These are phyloP conservation scores for Trifolium repens DNA, from an alignment of 306 rosid genomes.

Conservation along the genomic window DNA sequence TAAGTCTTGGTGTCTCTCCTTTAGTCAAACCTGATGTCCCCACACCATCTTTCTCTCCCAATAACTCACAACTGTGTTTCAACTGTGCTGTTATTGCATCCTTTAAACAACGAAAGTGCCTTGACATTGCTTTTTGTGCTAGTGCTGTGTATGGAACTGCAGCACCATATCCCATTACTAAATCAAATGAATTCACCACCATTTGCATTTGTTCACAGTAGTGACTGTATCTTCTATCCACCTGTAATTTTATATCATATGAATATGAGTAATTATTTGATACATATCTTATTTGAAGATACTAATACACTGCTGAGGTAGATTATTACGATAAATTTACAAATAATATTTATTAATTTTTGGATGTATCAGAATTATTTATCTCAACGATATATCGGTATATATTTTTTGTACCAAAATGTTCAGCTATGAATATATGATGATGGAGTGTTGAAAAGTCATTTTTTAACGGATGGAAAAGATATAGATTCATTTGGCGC, in stretches of 20 bases:
- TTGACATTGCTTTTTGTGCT: conserved; percentile 95
- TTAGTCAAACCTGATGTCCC: conserved; percentile 82
- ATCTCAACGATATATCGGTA: too few species aligned
- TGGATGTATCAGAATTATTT: too few species aligned
- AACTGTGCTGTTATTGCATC: conserved; percentile 77
- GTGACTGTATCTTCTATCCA: conserved; percentile 85
- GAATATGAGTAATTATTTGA: too few species aligned
- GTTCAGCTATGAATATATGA: too few species aligned
- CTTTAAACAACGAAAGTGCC: conserved; percentile 89
- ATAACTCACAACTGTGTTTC: conserved; percentile 76
- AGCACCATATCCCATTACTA: conserved; percentile 89
- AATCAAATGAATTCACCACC: conserved; percentile 91
- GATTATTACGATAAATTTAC: too few species aligned
- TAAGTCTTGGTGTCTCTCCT: conserved; percentile 96
- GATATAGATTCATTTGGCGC: conserved; percentile 9
- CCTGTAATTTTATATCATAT: conserved; percentile 49
- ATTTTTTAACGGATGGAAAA: not conserved
- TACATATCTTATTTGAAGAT: too few species aligned
- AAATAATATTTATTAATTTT: too few species aligned
- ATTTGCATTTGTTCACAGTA: conserved; percentile 97
- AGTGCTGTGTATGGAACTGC: conserved; percentile 90
- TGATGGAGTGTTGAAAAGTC: not conserved
- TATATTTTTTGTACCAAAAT: too few species aligned
- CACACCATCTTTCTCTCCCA: conserved; percentile 89
- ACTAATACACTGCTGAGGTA: too few species aligned